Evolutionary conservation across 2,329 filamentous ascomycete species (phyloP), one percentile per base, ranked within the genome.

Genomic region (Akanthomyces muscarius): DNA sequence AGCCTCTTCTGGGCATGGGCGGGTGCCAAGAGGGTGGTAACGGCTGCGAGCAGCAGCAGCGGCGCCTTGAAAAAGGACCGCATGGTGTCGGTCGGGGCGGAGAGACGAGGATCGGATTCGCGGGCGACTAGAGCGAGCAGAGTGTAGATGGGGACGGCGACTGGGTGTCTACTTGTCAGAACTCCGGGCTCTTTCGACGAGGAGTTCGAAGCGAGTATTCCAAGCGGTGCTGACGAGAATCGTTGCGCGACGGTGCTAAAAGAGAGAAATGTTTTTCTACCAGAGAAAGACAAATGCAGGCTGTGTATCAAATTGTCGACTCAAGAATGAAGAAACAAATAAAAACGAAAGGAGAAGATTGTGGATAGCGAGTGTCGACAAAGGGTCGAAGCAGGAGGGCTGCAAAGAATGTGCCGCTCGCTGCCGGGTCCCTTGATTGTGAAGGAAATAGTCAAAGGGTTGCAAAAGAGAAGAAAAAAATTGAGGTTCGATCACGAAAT

Each of bases 1-100:
- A 98, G 89, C 71, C 91, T 80, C 67, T 82, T 83, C 72, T 86
- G 81, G 66, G 86, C 89, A 64, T 84, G 71, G 21, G 80, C 82
- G 64, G 84, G 76, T 58, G 84, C 73, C 44, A 75, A 68, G 62
- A 81, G 64, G 47, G 76, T 71, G 65, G 78, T 75, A 68, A 82
- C 69, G 59, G 78, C 76, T 72, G 80, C 74, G 68, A 83, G 70
- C 62, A 80, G 69, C 67, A 79, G 72, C 62, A 82, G 70, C 69
- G 81, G 78, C 71, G 77, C 75, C 68, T 76, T 72, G 55, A 76
- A 71, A 63, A 77, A 75, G 69, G 77, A 79, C 76, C 78, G 78
- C 82, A 84, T 84, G 44, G 23, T 50, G 28, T 44, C 18, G 48
- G 25, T 25, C 13, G 21, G 28, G 14, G 45, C 30, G 33, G n/a